Evolutionary conservation across 441 rosid genomes (phyloP), one percentile per base, ranked within the genome.

Genomic region (Capsella rubella): DNA sequence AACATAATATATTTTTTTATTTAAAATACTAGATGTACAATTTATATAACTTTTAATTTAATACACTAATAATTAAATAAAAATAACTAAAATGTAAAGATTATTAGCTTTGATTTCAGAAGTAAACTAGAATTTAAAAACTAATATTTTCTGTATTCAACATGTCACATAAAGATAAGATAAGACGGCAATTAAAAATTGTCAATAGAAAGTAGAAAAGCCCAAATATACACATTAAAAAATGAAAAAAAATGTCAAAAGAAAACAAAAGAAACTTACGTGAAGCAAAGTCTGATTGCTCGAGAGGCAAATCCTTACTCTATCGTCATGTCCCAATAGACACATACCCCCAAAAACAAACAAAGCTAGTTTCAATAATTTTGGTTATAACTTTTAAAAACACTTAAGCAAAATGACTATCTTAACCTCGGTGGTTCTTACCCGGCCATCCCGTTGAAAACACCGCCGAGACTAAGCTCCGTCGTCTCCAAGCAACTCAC

Each of bases 401-500:
- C 1, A 3, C 10, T 4, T 1, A 0, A 10, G 1, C 7, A 0
- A 25, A 75, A 49, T 63, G 46, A 76, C 80, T 2, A 60, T 0
- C 47, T 62, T 64, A 28, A 35, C 79, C 79, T 58, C 76, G 27
- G 5, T 2, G 28, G 14, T 56, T 32, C 68, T 72, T 55, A 84
- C 89, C 88, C 83, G 54, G 80, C 66, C 35, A 88, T 78, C 56
- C 78, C 80, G 25, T 78, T 67, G 62, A 84, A 71, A 50, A 82
- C 72, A 0, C 83, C 84, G 50, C 86, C 83, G 27, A 85, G 64
- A 29, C 89, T 83, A 18, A 85, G 73, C 82, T 87, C 88, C 79
- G 78, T 79, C 73, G 67, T 80, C 82, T 80, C 95, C 79, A 66
- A 49, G 18, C 72, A 85, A 69, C 93, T 89, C 81, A 87, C 78